These are phyloP conservation scores for Coniferiporia weirii DNA, from an alignment of 1,284 basidiomycete species.

Conservation along the genomic window DNA sequence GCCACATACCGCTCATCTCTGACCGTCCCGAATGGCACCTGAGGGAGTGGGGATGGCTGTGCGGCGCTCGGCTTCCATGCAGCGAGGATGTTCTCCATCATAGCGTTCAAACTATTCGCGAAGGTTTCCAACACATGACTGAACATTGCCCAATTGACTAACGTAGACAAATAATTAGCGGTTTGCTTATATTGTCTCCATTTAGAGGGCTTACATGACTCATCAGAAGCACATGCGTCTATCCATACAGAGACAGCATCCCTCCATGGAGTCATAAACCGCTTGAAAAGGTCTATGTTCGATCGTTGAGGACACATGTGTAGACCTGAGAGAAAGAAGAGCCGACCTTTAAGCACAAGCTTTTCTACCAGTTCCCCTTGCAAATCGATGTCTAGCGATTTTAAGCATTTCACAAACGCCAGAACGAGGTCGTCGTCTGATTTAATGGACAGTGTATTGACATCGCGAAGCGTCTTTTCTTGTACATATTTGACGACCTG, in stretches of 20 bases:
- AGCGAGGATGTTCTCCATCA: constrained; percentile 30
- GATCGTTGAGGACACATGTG: constrained; percentile 3
- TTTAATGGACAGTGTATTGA: constrained; percentile 38
- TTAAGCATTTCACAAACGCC: constrained; percentile 42
- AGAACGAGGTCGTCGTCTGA: constrained; percentile 51
- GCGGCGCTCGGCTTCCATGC: constrained; percentile 23
- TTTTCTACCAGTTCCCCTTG: constrained; percentile 49
- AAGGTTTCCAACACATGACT: constrained; percentile 40
- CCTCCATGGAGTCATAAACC: constrained; percentile 43
- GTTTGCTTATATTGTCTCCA: neutral
- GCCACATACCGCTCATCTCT: constrained; percentile 28
- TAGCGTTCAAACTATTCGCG: constrained; percentile 36
- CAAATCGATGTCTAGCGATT: constrained; percentile 43
- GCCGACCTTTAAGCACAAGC: constrained; percentile 43
- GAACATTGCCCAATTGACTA: constrained; percentile 60
- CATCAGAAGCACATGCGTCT: constrained; percentile 43
- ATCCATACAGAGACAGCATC: constrained; percentile 50
- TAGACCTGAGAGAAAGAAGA: neutral
- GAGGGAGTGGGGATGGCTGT: constrained; percentile 16
- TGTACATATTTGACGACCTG: constrained; percentile 44
- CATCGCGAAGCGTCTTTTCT: constrained; percentile 39
- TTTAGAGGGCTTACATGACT: constrained; percentile 41
- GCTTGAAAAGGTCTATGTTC: constrained; percentile 41
- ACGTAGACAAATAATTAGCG: constrained; percentile 8
- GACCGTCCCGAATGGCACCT: constrained; percentile 14